A percentile compares a stretch with the other conserved stretches of the same genome.
Evolutionary conservation across 1,139 yeast species (phyloP).

Genomic region (Candida labiduridarum): DNA sequence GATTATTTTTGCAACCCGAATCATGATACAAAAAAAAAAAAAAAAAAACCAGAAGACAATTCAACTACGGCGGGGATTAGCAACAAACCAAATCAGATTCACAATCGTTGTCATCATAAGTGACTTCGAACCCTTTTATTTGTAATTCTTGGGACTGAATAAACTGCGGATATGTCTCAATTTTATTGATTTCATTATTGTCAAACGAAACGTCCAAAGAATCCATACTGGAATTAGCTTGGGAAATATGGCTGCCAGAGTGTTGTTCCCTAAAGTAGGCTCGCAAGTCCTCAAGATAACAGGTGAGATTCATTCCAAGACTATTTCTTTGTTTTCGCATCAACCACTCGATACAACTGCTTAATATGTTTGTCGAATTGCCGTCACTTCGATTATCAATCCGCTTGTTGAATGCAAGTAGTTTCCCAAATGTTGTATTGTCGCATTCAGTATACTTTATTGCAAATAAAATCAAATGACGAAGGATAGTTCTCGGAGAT

Average conservation of each 20-base stretch:
- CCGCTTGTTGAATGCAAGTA: slow-evolving; percentile 10
- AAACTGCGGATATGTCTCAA: slow-evolving; percentile 8
- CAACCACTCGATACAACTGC: slow-evolving; percentile 16
- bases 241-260: background rate
- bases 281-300: background rate
- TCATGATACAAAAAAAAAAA: too few species aligned
- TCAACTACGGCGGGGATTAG: too few species aligned
- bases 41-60: too few species aligned
- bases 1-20: slow-evolving; percentile 10
- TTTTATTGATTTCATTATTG: slow-evolving; percentile 2
- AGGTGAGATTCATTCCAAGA: background rate
- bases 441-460: slow-evolving; percentile 20
- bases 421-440: slow-evolving; percentile 5
- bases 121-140: slow-evolving; percentile 12
- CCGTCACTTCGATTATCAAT: slow-evolving; percentile 8
- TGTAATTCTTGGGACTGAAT: slow-evolving; percentile 1
- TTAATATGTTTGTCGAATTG: background rate
- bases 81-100: slow-evolving; percentile 1
- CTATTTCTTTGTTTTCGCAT: slow-evolving; percentile 9
- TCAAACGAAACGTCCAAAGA: slow-evolving; percentile 7
- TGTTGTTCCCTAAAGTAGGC: background rate
- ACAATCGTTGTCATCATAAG: slow-evolving; percentile 4
- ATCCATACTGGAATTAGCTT: background rate
- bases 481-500: slow-evolving; percentile 18
- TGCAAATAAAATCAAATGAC: slow-evolving; percentile 29